phyloP scores from a whole-genome alignment of 2,329 filamentous ascomycete species.

The Incumbomyces delicatus region DNA sequence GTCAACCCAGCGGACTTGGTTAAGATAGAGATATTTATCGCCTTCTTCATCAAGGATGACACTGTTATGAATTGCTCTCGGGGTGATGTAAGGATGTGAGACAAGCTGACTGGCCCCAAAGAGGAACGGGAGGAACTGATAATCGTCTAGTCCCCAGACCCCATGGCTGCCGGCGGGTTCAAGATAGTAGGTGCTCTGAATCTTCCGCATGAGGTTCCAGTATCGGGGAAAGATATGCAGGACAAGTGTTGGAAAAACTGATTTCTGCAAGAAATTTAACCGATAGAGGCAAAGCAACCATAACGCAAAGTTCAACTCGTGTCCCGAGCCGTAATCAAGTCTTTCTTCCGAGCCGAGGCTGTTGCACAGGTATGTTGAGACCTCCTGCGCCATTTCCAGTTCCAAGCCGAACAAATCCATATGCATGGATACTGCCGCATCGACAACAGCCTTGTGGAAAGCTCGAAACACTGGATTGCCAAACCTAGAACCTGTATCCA shows the following conservation, averaged over 20 bases:
- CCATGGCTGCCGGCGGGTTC: slow-evolving; percentile 95
- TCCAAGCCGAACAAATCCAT: slow-evolving; percentile 29
- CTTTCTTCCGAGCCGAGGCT: slow-evolving; percentile 77
- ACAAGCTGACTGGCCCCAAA: slow-evolving; percentile 87
- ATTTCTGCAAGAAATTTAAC: slow-evolving; percentile 51
- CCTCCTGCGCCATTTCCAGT: slow-evolving; percentile 53
- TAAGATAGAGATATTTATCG: slow-evolving; percentile 77
- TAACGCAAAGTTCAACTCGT: slow-evolving; percentile 93
- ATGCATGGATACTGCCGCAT: slow-evolving; percentile 34
- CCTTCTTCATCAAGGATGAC: slow-evolving; percentile 79
- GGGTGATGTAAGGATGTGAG: slow-evolving; percentile 71
- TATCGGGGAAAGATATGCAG: slow-evolving; percentile 75
- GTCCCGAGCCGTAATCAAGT: slow-evolving; percentile 94
- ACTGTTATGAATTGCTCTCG: slow-evolving; percentile 73
- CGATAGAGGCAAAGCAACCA: slow-evolving; percentile 94
- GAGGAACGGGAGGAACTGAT: slow-evolving; percentile 91
- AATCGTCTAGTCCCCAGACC: slow-evolving; percentile 96
- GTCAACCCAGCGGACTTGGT: slow-evolving; percentile 90
- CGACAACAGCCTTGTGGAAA: slow-evolving; percentile 52
- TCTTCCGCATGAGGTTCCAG: slow-evolving; percentile 70
- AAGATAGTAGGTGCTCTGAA: slow-evolving; percentile 90
- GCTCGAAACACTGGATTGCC: slow-evolving; percentile 85
- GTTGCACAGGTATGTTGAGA: slow-evolving; percentile 69
- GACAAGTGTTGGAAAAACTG: slow-evolving; percentile 64
- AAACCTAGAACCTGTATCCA: slow-evolving; percentile 85